Base-by-base conservation (phyloP, 371 early-diverging fungal species). In the Lichtheimia ornata region DNA sequence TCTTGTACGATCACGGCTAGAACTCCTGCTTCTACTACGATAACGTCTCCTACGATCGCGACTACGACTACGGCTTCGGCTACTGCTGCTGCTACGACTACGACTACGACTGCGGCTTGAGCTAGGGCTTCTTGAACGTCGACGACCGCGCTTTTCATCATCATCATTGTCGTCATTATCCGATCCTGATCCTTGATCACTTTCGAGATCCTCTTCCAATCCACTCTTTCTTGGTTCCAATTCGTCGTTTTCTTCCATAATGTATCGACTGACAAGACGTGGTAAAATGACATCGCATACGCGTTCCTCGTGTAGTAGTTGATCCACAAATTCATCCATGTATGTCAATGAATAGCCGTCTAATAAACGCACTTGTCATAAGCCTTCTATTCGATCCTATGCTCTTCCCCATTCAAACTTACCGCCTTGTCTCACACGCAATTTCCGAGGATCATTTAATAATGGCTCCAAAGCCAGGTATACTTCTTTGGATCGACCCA, bases 301-400 rank as follows among this genome's bases (percentile, higher is more conserved):
- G 45, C 93, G 86, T 9, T 91, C 88, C 27, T 91, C 84, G 14
- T 74, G 73, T 49, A 98, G 76, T 35, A 98, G 74, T 22, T 84
- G 76, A 67, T 97, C 97, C 22, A 97, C 85, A 66, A 97, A 94
- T 66, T 92, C 90, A 65, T 98, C 98, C 90, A 98, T 90, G 62
- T 84, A 79, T 1, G 88, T 86, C 7, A 98, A 70, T 11, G 66
- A 61, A 67, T 83, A 84, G 1, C 82, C 84, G 35, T 74, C 87
- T 79, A 75, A 56, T 54, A 13, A 82, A 53, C 18, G 56, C 61
- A 28, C 56, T 58, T 25, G 81, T 59, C 51, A 53, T n/a, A 4
- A 53, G n/a, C n/a, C 20, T 47, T n/a, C 14, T 11, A 6, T 35
- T 35, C 11, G 9, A 35, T 35, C 9, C 2, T 35, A 11, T 11